phyloP scores from a whole-genome alignment of 345 rosid genomes.

The Pelargonium nanum region DNA sequence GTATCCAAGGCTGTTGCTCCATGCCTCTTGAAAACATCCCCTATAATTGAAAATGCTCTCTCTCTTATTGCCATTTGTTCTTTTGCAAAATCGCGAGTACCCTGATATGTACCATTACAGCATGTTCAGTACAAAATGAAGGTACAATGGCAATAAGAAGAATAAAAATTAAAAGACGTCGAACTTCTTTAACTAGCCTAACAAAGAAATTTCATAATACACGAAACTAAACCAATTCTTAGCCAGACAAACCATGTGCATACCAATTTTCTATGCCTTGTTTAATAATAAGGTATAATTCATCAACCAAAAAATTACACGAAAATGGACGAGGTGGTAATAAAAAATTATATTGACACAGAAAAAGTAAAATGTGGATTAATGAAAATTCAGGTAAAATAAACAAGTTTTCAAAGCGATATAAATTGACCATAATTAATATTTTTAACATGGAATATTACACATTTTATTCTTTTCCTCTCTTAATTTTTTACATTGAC shows the following conservation, averaged over 20 bases:
- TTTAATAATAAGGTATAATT: too few species aligned
- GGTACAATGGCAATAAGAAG: background rate
- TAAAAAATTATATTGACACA: too few species aligned
- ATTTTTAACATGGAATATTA: background rate
- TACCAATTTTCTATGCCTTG: too few species aligned
- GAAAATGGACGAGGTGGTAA: too few species aligned
- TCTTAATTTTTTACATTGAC: background rate
- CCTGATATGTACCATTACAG: constrained; percentile 29
- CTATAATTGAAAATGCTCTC: constrained; percentile 65
- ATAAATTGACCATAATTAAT: background rate
- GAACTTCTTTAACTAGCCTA: background rate
- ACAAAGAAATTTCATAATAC: background rate
- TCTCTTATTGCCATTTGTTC: constrained; percentile 80
- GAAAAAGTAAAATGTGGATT: too few species aligned
- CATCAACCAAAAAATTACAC: too few species aligned
- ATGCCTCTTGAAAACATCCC: constrained; percentile 75
- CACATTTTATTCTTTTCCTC: background rate
- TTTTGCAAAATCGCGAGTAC: constrained; percentile 83
- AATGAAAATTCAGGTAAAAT: too few species aligned
- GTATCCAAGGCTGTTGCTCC: constrained; percentile 91
- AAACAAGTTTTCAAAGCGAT: too few species aligned
- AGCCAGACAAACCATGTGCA: background rate
- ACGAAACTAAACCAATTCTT: background rate
- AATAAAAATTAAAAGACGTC: background rate
- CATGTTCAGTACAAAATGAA: constrained; percentile 5